Base-by-base conservation (phyloP, 2,329 filamentous ascomycete genomes). In the Monosporascus sp. region DNA sequence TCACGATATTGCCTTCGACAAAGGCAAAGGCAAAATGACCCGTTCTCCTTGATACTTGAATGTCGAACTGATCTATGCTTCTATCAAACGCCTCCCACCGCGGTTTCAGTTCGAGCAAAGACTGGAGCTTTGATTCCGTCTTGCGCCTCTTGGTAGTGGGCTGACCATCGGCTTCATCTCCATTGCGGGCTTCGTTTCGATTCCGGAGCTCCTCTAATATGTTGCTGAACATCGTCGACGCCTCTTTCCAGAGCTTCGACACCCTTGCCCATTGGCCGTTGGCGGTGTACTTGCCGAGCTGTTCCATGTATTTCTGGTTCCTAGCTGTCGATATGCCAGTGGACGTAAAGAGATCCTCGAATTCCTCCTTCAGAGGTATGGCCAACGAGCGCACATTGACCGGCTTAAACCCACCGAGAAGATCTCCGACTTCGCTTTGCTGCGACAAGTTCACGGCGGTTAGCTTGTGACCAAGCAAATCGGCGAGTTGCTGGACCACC, bases 401-500 rank as follows among this genome's bases (percentile, higher is more conserved):
- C 0, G 94, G 94, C 69, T 99, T 99, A 75, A 96, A 97, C 0
- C 94, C 94, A 63, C 94, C 95, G 0, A 99, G 78, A 14, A 99
- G 75, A 73, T 99, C 94, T n/a, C 92, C 89, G 41, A 89, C 92
- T 71, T 99, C 95, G 65, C 92, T 97, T 69, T 99, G 95, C 68
- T 99, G 95, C 0, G 94, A 99, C 67, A 99, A 71, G 66, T 99
- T 99, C 66, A 99, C 91, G 3, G 92, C 90, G 0, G 91, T 88
- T 14, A 99, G 80, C 63, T 90, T 95, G 66, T 91, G 88, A 1
- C 92, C 90, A 27, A 97, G 79, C 3, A 87, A 81, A 54, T 88
- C 86, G 0, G 94, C 91, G 52, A 99, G 77, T 66, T 97, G 91
- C 69, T 99, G 94, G 16, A 99, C 87, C 26, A 94, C 89, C 0